phyloP scores from a whole-genome alignment of 2,329 filamentous ascomycete genomes.

The Hypoxylon sp. region DNA sequence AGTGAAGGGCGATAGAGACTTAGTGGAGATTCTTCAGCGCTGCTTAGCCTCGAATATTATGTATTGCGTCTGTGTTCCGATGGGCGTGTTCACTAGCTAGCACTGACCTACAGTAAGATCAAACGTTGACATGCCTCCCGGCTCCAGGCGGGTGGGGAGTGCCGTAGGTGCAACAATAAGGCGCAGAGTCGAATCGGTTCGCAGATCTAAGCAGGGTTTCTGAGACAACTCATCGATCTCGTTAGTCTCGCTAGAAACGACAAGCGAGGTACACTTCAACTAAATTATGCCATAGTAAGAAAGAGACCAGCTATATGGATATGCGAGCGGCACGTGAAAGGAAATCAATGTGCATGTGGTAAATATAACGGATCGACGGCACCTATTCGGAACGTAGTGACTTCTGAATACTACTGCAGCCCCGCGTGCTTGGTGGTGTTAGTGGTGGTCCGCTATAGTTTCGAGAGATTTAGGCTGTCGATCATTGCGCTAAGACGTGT shows the following conservation, averaged over 20 bases:
- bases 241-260: slow-evolving; percentile 17
- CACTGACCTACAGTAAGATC: background rate
- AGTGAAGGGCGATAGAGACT: background rate
- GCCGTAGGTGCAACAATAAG: background rate
- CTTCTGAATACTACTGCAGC: background rate
- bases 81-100: background rate
- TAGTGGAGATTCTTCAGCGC: background rate
- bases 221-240: slow-evolving; percentile 25
- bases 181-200: slow-evolving; percentile 13
- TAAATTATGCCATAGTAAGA: background rate
- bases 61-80: background rate
- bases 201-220: slow-evolving; percentile 30
- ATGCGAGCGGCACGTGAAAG: background rate
- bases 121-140: background rate
- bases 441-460: background rate
- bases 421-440: background rate
- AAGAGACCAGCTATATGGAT: slow-evolving; percentile 8
- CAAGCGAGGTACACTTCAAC: slow-evolving; percentile 7
- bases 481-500: slow-evolving; percentile 24
- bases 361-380: background rate
- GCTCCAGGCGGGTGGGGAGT: background rate
- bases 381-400: background rate
- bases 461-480: slow-evolving; percentile 21
- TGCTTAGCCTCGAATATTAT: slow-evolving; percentile 1
- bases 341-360: too few species aligned